Evolutionary conservation across 768 basidiomycete species (phyloP), one percentile per base, ranked within the genome.

Genomic region (Stropharia rugosoannulata): DNA sequence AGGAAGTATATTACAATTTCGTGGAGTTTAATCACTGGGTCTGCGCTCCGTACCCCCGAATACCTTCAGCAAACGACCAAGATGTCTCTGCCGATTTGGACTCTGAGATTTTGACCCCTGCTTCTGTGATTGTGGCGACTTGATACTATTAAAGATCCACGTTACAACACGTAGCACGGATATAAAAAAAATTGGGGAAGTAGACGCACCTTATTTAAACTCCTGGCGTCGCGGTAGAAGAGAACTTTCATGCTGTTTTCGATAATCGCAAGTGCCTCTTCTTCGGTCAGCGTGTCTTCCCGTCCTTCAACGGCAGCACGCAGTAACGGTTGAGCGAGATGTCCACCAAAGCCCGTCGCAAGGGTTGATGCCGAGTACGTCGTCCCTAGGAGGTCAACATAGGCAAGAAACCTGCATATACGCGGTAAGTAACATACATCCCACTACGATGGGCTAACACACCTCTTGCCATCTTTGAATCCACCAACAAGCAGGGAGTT

Each of bases 221-320:
- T 93, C 62, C 96, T 81, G 5, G 96, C 96, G 64, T 99, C 97
- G 42, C 97, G 85, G 74, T 99, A 99, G 74, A 88, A 98, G 46
- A 99, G 80, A 13, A 98, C 95, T 61, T 86, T 85, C 87, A 99
- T 92, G 68, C 89, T 86, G 48, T 90, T 84, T 64, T 90, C 84
- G 51, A 99, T 67, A 56, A 98, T 88, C 64, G 80, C 75, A 22
- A 80, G 75, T 13, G 93, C 97, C 55, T 94, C 84, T 38, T 86
- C 87, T 65, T 90, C 89, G 2, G 88, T 88, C 54, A 98, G 72
- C 1, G 71, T 74, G 47, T 89, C 80, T 62, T 92, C 89, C 19
- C 80, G 76, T 3, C 87, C 89, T 71, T 99, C 95, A 39, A 95
- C 93, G 12, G 90, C 93, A 58, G 89, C 89, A 35, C 97, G 86